Evolutionary conservation across 2,329 filamentous ascomycete species (phyloP), one percentile per base, ranked within the genome.

Genomic region (Alternaria panax): DNA sequence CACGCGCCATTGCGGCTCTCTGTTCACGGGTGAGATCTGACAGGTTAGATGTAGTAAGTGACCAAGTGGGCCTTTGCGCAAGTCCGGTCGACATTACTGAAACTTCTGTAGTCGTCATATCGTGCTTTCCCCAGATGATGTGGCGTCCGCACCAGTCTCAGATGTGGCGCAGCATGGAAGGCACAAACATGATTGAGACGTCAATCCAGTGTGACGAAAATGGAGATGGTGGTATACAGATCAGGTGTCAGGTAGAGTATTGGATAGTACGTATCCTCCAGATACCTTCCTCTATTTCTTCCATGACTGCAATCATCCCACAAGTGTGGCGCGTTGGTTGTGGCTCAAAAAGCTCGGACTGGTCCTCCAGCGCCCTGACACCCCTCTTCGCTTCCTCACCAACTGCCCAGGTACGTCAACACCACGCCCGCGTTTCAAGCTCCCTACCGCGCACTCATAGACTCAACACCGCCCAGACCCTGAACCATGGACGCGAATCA

Each of bases 401-500:
- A 70, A 68, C 67, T 63, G 62, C 66, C 66, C 67, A 70, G 71
- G 75, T 76, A 75, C 73, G 74, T 75, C 75, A 77, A 75, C 68
- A 71, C 65, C 58, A 66, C 65, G 47, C 67, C 58, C 59, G 69
- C 68, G 62, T 66, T 62, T 20, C 57, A 50, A 68, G 62, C 68
- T 67, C 63, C 51, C 57, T 61, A 64, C 66, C 55, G 62, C 57
- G 55, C 65, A 61, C 59, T 58, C 69, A 61, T 64, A 56, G 54
- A 64, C 75, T 75, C 48, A 75, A 62, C 63, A 57, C 52, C 64
- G 60, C 63, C 66, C 64, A 64, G 55, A 64, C 61, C 60, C 57
- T 57, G 62, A 69, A 75, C 51, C 67, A 98, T 98, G 94, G 92
- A 97, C 84, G 90, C 90, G 83, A 92, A 90, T 82, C 89, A 94